Base-by-base conservation (phyloP, 495 filamentous ascomycete species). In the Jackrogersella multiformis region DNA sequence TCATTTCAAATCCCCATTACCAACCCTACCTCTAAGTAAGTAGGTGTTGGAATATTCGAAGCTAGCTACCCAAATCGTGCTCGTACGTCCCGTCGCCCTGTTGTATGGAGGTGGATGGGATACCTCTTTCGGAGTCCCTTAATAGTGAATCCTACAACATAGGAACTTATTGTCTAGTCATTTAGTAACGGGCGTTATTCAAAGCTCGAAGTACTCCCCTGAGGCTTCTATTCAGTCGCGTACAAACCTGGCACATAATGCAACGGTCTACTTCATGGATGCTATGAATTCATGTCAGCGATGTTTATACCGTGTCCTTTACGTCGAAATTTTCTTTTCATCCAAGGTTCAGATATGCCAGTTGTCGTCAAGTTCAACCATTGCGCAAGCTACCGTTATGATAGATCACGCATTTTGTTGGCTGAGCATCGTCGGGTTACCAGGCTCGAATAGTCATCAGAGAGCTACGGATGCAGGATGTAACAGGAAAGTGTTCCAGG, bases 381-480 rank as follows among this genome's bases (percentile, higher is more conserved):
- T 45, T 64, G 20, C 35, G 49, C 56, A 52, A 28, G 20, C 61
- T 34, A 69, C 56, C 42, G 4, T 55, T 39, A 51, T 16, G 21
- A 41, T 59, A 69, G 55, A 57, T 24, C n/a, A 65, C 51, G 38
- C 61, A 58, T 42, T 56, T 39, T 61, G 21, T 35, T 46, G 67
- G 67, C 52, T 70, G 52, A 66, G 54, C 67, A 48, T 56, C 30
- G 51, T 70, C 45, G 56, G 67, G 57, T 70, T 70, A 70, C 67
- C 67, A 62, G 67, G 57, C 67, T 66, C 67, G 59, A 58, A 60
- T 45, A 39, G 52, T 70, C 67, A 70, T 70, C 67, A 70, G 51
- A 70, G 51, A 55, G 16, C 44, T 23, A 39, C 10, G 18, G 18
- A 36, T 18, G 30, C n/a, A 16, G 51, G 45, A 53, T 35, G 13